These are phyloP conservation scores for Zizania palustris DNA, from an alignment of 202 grass and related monocot genomes.

Conservation along the genomic window DNA sequence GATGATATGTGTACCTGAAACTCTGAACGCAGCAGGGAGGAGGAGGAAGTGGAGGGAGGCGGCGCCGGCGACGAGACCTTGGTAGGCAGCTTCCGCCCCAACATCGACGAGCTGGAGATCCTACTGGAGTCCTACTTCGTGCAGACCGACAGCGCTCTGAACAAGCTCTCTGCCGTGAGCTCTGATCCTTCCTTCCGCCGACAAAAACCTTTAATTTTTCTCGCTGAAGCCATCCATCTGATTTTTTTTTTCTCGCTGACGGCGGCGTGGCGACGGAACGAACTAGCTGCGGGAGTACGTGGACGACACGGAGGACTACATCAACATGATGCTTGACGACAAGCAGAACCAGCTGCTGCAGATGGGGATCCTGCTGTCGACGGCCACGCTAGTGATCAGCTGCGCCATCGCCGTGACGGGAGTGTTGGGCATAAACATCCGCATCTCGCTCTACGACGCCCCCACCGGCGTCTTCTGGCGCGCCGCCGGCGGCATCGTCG, in stretches of 20 bases:
- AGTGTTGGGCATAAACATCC: conserved; percentile 55
- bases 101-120: conserved; percentile 62
- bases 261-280: no score
- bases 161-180: conserved; percentile 56
- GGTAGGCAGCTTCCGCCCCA: conserved; percentile 41
- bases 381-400: conserved; percentile 46
- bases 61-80: conserved; percentile 14
- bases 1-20: no score
- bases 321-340: conserved; percentile 84
- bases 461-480: conserved; percentile 39
- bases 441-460: conserved; percentile 30
- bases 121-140: conserved; percentile 70
- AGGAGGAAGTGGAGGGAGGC: conserved; percentile 22
- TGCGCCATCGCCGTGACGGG: conserved; percentile 41
- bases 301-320: conserved; percentile 76
- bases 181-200: background rate
- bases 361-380: conserved; percentile 68
- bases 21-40: conserved; percentile 4
- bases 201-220: no score
- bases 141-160: conserved; percentile 58
- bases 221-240: background rate
- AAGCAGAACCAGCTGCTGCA: conserved; percentile 79
- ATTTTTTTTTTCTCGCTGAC: background rate
- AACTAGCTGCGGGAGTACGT: conserved; percentile 67
- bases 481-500: conserved; percentile 36